Conservation (phyloP, 192 early-diverging fungal species). For the Umbelopsis vinacea region DNA sequence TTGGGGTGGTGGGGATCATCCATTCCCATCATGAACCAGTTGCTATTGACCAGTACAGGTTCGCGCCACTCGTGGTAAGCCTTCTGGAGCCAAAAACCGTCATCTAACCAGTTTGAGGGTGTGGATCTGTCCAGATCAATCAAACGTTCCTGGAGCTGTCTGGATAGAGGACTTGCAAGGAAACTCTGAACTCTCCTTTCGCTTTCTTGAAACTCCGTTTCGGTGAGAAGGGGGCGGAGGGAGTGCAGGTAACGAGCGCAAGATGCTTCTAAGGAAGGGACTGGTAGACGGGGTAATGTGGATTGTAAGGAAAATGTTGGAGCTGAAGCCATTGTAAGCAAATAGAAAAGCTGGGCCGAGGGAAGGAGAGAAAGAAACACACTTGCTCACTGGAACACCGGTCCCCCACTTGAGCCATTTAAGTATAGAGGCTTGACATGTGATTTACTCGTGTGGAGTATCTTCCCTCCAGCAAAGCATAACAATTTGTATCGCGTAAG, state of each 20-base stretch:
- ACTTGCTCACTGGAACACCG: no score
- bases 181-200: slow-evolving; percentile 54
- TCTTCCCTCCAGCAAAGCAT: no score
- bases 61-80: slow-evolving; percentile 88
- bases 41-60: slow-evolving; percentile 81
- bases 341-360: not conserved
- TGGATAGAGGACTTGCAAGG: slow-evolving; percentile 31
- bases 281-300: slow-evolving; percentile 62
- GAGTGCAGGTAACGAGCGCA: slow-evolving; percentile 59
- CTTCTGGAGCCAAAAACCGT: slow-evolving; percentile 67
- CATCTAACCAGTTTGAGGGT: slow-evolving; percentile 68
- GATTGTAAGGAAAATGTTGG: slow-evolving; percentile 49
- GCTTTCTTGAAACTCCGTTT: slow-evolving; percentile 48
- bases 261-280: slow-evolving; percentile 66
- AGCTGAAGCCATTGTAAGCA: not conserved
- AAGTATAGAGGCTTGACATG: not conserved
- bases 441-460: not conserved
- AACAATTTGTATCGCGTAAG: not conserved
- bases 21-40: slow-evolving; percentile 80
- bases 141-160: slow-evolving; percentile 66
- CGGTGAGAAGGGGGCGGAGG: slow-evolving; percentile 57
- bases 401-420: no score
- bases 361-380: no score
- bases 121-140: slow-evolving; percentile 62
- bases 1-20: slow-evolving; percentile 66